Evolutionary conservation across 2,329 filamentous ascomycete genomes (phyloP).

Genomic region (Beauveria asiatica): DNA sequence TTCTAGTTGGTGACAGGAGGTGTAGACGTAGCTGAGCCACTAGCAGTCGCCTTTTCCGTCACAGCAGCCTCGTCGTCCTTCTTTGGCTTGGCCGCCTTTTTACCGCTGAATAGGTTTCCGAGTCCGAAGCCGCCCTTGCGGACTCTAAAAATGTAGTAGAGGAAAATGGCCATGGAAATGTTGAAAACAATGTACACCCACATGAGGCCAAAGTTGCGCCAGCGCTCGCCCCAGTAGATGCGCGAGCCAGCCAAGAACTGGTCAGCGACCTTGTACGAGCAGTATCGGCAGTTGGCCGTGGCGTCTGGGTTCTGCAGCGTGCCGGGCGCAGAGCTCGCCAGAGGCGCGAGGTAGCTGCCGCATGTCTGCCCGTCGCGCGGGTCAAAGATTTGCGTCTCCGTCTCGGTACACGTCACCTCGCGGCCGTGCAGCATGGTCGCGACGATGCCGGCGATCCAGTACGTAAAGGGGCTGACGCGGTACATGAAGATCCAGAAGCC

Average conservation of each 20-base stretch:
- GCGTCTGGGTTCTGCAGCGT: constrained; percentile 54
- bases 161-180: constrained; percentile 44
- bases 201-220: constrained; percentile 63
- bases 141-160: constrained; percentile 58
- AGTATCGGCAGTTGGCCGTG: constrained; percentile 55
- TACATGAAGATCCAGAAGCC: constrained; percentile 77
- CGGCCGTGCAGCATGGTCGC: constrained; percentile 54
- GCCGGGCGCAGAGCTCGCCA: constrained; percentile 42
- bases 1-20: not conserved
- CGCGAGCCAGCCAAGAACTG: constrained; percentile 43
- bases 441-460: constrained; percentile 60
- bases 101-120: not conserved
- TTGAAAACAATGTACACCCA: constrained; percentile 62
- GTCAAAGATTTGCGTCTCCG: constrained; percentile 57
- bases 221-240: constrained; percentile 46
- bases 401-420: constrained; percentile 39
- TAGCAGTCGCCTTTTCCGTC: not conserved
- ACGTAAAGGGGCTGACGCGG: constrained; percentile 57
- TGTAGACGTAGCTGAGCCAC: not conserved
- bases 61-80: not conserved
- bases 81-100: constrained; percentile 6
- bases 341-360: constrained; percentile 50
- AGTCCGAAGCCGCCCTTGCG: constrained; percentile 18
- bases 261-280: constrained; percentile 52
- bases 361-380: constrained; percentile 57